Evolutionary conservation across 495 filamentous ascomycete genomes (phyloP), one percentile per base, ranked within the genome.

Genomic region (Podospora pseudocomata): DNA sequence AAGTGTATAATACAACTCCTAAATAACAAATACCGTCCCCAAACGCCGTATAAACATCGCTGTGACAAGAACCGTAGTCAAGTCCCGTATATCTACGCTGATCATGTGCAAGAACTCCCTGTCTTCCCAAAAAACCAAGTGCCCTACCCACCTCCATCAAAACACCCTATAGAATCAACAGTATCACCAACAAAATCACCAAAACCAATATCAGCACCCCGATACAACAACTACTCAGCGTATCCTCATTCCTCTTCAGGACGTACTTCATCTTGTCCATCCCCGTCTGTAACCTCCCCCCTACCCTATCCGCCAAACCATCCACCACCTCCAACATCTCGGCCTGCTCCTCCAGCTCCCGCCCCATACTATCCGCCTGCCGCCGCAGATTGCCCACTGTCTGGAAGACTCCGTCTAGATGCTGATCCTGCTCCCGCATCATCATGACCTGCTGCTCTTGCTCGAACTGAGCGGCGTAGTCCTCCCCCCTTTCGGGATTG

Each of bases 381-480:
- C 90, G 83, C 63, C 93, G 81, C 73, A 99, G 75, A 74, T 92
- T 97, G 0, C 92, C 94, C 49, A 99, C 95, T 2, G 95, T 98
- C 71, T 88, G 86, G 74, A 92, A 97, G 56, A 99, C 96, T 3
- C 91, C 91, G 78, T 97, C 94, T 6, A 99, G 82, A 70, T 92
- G 89, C 82, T 95, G 83, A 76, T 99, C 96, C 81, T 98, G 95
- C 78, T 97, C 94, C 73, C 90, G 88, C 90, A 99, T 94, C 77
- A 98, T 89, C 82, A 92, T 87, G 73, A 89, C 68, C 80, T 99
- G 95, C 73, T 95, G 86, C 79, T 96, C 89, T 76, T 97, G 90
- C 84, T 98, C 96, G 76, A 95, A 94, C 63, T 88, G 89, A n/a
- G 87, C 89, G 57, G 72, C 78, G 76, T 94, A 91, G 72, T 89